Evolutionary conservation across 176 grass and related monocot species (phyloP).

Genomic region (Metroxylon sagu): DNA sequence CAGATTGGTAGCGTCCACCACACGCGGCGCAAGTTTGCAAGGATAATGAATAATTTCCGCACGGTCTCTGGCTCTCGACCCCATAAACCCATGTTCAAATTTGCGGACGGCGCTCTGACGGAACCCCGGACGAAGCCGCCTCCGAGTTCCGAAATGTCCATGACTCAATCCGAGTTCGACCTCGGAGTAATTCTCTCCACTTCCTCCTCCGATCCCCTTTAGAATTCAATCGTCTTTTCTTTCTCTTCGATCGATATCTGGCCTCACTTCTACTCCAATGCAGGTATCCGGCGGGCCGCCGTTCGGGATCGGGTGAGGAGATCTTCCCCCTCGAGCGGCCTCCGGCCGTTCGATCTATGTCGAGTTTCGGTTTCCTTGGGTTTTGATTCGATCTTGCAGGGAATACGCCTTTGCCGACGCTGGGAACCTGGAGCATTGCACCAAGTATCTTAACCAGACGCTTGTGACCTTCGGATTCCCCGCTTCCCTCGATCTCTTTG

Average conservation of each 20-base stretch:
- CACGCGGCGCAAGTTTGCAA: too few species aligned
- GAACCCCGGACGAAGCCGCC: too few species aligned
- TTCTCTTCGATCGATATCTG: too few species aligned
- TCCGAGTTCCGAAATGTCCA: constrained; percentile 18
- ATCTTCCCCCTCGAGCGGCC: too few species aligned
- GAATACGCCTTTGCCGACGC: constrained; percentile 62
- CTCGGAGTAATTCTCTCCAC: constrained; percentile 36
- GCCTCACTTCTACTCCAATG: constrained; percentile 32
- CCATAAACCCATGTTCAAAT: too few species aligned
- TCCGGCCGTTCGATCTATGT: too few species aligned
- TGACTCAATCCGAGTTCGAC: constrained; percentile 50
- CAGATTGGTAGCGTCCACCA: too few species aligned
- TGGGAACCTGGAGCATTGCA: constrained; percentile 83
- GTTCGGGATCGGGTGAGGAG: constrained; percentile 54
- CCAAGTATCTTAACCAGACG: constrained; percentile 95
- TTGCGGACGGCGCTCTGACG: too few species aligned
- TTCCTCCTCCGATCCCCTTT: constrained; percentile 24
- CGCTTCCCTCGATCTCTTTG: constrained; percentile 94
- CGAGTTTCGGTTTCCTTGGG: constrained; percentile 10
- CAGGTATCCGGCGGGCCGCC: constrained; percentile 43
- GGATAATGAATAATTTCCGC: too few species aligned
- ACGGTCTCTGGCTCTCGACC: too few species aligned
- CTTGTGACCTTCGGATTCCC: constrained; percentile 95
- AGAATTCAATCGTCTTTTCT: not conserved
- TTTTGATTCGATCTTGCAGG: constrained; percentile 34